Evolutionary conservation across 495 filamentous ascomycete genomes (phyloP), one percentile per base, ranked within the genome.

Genomic region (Talaromyces stipitatus): DNA sequence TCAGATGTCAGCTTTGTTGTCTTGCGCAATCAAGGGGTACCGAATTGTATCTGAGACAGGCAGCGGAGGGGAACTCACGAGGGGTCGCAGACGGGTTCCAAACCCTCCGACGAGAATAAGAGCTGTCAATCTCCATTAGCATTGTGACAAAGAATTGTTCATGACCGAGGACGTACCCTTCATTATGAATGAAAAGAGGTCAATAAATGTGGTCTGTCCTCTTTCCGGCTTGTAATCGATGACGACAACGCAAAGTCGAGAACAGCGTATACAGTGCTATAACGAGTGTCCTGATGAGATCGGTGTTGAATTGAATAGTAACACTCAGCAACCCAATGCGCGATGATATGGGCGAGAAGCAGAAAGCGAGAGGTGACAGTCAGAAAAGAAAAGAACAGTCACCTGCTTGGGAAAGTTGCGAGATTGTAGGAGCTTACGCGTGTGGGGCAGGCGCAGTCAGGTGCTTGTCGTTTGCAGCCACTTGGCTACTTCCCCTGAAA

Each of bases 101-200:
- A 97, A 98, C 69, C 94, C 94, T 79, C 94, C 94, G 74, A 98
- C 94, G 69, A 98, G 92, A 86, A 98, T 97, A 68, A 98, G 85
- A 73, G 94, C 94, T 98, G 72, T 63, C 58, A 28, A 51, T 51
- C 29, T 45, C 18, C 11, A 20, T 55, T 30, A 45, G 36, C 23
- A n/a, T 24, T 26, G 54, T 28, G 11, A 12, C 6, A 16, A 41
- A 22, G 23, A 18, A 22, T 24, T 10, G 16, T 18, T 18, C 1
- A 12, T 50, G 58, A 23, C 2, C 22, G 10, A 12, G 1, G 14
- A 54, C 9, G 28, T 59, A 54, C 56, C 59, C 29, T 58, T 61
- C 59, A 61, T 58, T 30, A 26, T 58, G 36, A 11, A 12, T 11
- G 22, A 11, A 48, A 14, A 14, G 28, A 11, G 8, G 32, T 4